Evolutionary conservation across 2,329 filamentous ascomycete genomes (phyloP).

Genomic region (Akanthomyces dipterigenus): DNA sequence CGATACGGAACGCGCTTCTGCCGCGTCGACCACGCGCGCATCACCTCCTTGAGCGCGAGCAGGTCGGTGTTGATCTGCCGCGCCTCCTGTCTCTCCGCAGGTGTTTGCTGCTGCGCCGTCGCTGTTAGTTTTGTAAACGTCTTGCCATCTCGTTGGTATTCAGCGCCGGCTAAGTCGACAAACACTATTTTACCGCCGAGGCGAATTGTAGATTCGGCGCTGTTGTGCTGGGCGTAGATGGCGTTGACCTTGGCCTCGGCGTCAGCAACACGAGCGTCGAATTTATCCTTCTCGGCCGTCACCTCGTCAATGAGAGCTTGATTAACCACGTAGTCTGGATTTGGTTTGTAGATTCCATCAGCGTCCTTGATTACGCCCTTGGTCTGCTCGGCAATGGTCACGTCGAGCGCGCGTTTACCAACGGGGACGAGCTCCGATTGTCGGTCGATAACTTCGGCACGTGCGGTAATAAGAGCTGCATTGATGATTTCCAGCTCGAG

Average conservation of each 20-base stretch:
- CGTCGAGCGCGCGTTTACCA: constrained; percentile 18
- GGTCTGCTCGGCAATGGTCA: constrained; percentile 13
- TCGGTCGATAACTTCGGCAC: constrained; percentile 31
- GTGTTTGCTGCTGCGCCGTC: constrained; percentile 22
- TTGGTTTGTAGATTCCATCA: constrained; percentile 27
- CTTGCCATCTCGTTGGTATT: constrained; percentile 30
- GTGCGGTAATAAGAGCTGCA: constrained; percentile 26
- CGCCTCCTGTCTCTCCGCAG: constrained; percentile 33
- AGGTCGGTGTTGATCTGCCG: constrained; percentile 39
- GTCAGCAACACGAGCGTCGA: constrained; percentile 24
- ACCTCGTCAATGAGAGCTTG: constrained; percentile 32
- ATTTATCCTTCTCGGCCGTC: constrained; percentile 30
- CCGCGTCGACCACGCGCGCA: constrained; percentile 31
- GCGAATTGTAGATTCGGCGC: constrained; percentile 16
- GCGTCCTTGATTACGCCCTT: constrained; percentile 22
- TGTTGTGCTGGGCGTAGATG: constrained; percentile 17
- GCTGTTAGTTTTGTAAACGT: constrained; percentile 14
- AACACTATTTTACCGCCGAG: constrained; percentile 37
- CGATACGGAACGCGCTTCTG: constrained; percentile 32
- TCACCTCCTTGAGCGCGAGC: constrained; percentile 38
- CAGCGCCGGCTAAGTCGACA: constrained; percentile 38
- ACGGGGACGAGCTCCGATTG: constrained; percentile 38
- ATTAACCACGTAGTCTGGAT: constrained; percentile 28
- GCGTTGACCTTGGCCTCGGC: constrained; percentile 27
- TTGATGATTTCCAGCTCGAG: constrained; percentile 36